Base-by-base conservation (phyloP, 257 asterid genomes). In the Nicotiana noctiflora region DNA sequence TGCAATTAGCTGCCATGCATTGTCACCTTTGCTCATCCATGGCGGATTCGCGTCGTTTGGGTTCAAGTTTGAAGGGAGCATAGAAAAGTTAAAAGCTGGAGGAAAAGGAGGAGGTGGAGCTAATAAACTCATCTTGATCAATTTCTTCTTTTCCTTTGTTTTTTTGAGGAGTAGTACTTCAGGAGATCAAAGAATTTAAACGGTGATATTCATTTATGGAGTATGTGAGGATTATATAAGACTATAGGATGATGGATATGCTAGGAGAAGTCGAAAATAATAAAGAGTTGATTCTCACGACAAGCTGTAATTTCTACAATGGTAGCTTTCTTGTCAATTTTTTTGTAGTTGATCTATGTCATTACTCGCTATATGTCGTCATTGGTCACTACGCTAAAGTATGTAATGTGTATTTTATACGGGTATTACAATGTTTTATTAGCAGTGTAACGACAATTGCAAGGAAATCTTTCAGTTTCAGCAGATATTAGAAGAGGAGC, bases 11-110 rank as follows among this genome's bases (percentile, higher is more conserved):
- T 92, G 97, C 94, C 97, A 89, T 34, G 94, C 93, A 65, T 92
- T 92, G 86, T 92, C 94, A 0, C 88, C 94, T 77, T 89, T 92
- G 92, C 76, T 90, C 91, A 90, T 77, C 94, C 94, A 92, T 0
- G 56, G 27, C 0, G 94, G 97, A 52, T 86, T 84, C 13, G 90
- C 88, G 0, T 40, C 80, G 44, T 83, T 85, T 0, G 88, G 79
- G 0, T 0, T 1, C 44, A 90, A 61, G 74, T 89, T 89, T 3
- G 81, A 0, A 3, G 93, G 95, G 66, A 89, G 83, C 59, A 12
- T 0, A 23, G 80, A 32, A 23, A 15, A 32, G 57, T 78, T n/a
- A 32, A 82, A 79, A 5, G 76, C 65, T 25, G 80, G 44, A 2
- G 84, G 49, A 40, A 40, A 40, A 40, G 76, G 12, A 84, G 81